Evolutionary conservation across 2,329 filamentous ascomycete genomes (phyloP), one percentile per base, ranked within the genome.

Genomic region (Nakataea oryzae): DNA sequence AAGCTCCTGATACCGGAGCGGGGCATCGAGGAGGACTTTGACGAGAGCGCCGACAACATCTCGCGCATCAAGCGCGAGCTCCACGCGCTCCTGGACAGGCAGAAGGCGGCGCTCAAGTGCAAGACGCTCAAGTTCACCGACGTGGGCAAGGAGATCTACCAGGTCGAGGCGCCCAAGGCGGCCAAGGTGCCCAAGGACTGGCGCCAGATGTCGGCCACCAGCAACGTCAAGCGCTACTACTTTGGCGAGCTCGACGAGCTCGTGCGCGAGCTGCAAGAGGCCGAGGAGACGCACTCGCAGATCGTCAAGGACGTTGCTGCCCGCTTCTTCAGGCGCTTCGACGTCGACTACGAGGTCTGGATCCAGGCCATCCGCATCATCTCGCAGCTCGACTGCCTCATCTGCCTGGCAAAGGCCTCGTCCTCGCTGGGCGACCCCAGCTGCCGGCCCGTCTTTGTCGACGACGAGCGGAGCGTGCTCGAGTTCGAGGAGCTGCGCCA

Each of bases 171-270:
- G 0, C 93, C 95, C 0, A 96, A 95, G 74, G 77, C 78, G 1
- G 79, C 90, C 70, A 96, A 96, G 74, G 86, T 99, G 2, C 95
- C 95, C 0, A 89, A 89, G 66, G 85, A 79, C 68, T 99, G 95
- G 93, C 87, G 92, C 65, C 93, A 97, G 71, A 97, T 97, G 92
- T 97, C 95, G 5, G 89, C 93, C 0, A 97, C 95, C 0, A 85
- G 89, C 65, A 86, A 88, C 62, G 90, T 96, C 70, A 97, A 96
- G 75, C 88, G 95, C 0, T 99, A 93, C 78, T 99, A 97, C 77
- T 96, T 93, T 67, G 83, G 87, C 1, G 89, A 96, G 69, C 81
- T 97, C 17, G 89, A 89, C 17, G 81, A 83, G 30, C 83, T 97
- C 2, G 92, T 99, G 27, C 88, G 93, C 59, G 84, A 91, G 68